Base-by-base conservation (phyloP, 2,329 filamentous ascomycete genomes). In the Penicillium hesseltinei region DNA sequence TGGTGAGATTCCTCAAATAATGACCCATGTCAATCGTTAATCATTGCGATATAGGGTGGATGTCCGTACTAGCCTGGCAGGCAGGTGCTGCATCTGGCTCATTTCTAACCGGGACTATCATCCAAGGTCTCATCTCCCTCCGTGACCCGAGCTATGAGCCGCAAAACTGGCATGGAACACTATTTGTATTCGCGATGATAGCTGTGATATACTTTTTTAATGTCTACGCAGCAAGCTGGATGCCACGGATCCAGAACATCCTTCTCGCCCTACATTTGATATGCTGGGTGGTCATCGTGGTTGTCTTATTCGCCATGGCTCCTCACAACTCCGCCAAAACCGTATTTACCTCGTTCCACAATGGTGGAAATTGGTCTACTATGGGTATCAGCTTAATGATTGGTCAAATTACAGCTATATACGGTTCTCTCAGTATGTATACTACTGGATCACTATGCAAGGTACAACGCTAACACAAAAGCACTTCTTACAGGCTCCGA, bases 41-140 rank as follows among this genome's bases (percentile, higher is more conserved):
- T 2, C 15, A 0, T 4, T 19, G 2, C 2, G 3, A 5, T 4
- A 3, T 15, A 63, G 76, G 80, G 5, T 82, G 80, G 80, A 78
- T 80, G 69, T 76, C 75, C 0, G 77, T 78, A 1, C 65, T 82
- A 1, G 75, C 75, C 5, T 82, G 79, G 79, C 80, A 82, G 60
- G 78, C 79, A 17, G 78, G 77, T 9, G 77, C 74, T 39, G 79
- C 80, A 13, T 76, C 75, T 4, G 78, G 78, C 2, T 74, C 76
- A 0, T 81, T 80, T 61, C 71, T 81, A 9, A 77, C 77, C 0
- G 80, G 78, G 6, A 80, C 77, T 0, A 64, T 81, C 42, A 80
- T 82, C 38, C 78, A 81, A 55, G 72, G 75, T 2, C 68, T 78
- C 11, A 75, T 79, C 23, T 69, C 73, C 50, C 71, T 79, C 58